A percentile compares a stretch with the other conserved stretches of the same genome.
phyloP scores from a whole-genome alignment of 192 early-diverging fungal genomes.

The Oehlia diaphana region DNA sequence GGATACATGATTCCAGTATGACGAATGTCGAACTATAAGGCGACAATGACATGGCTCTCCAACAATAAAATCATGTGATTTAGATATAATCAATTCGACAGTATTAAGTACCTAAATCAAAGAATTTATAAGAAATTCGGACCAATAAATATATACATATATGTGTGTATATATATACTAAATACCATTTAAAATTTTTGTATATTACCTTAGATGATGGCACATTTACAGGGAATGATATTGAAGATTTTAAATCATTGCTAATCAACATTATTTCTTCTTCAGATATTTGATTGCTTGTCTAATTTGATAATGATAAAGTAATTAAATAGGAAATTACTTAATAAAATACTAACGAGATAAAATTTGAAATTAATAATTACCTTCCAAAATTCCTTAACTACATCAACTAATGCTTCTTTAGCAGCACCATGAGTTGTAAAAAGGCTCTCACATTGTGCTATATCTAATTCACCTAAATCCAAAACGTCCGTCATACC shows the following conservation, averaged over 20 bases:
- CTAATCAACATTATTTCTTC: neutral
- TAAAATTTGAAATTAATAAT: neutral
- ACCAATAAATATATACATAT: neutral
- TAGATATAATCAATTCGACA: slow-evolving; percentile 48
- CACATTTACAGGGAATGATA: slow-evolving; percentile 47
- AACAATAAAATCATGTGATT: slow-evolving; percentile 44
- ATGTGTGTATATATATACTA: too few species aligned
- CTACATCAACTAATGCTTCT: slow-evolving; percentile 46
- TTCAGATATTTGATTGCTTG: neutral
- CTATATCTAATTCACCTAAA: slow-evolving; percentile 54
- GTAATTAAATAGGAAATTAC: neutral
- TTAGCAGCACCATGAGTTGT: slow-evolving; percentile 51
- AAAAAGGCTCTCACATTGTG: slow-evolving; percentile 48
- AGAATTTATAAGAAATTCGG: neutral
- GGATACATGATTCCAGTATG: slow-evolving; percentile 45
- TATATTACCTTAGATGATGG: slow-evolving; percentile 45
- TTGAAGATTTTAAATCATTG: slow-evolving; percentile 22
- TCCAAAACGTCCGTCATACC: slow-evolving; percentile 57
- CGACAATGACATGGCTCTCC: slow-evolving; percentile 59
- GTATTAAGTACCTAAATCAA: slow-evolving; percentile 48
- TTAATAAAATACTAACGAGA: neutral
- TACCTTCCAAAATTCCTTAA: slow-evolving; percentile 59
- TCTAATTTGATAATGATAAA: neutral
- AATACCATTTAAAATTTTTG: too few species aligned
- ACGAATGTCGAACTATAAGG: slow-evolving; percentile 52